Evolutionary conservation across 805 yeast species (phyloP), one percentile per base, ranked within the genome.

Genomic region (Debaryomyces prosopidis): DNA sequence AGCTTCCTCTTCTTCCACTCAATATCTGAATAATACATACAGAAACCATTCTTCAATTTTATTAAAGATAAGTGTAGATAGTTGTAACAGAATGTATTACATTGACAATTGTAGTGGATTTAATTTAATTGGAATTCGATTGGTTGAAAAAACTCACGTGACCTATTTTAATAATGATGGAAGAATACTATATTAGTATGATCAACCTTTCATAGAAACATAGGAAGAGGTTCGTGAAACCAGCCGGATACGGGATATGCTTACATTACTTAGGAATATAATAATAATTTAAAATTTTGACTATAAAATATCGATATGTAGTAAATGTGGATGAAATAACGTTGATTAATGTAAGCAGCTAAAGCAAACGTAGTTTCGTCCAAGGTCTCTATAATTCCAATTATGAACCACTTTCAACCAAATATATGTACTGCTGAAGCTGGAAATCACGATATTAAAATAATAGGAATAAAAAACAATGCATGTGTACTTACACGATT

Each of bases 41-140:
- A 38, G 42, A 16, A 38, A 43, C 46, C 46, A 43, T 43, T 31
- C 5, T 10, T 42, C 37, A 14, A 30, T 30, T n/a, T 30, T 30
- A 14, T 30, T 30, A 30, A 30, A 17, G 12, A 17, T 17, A 18
- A 23, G 10, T 23, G 26, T 34, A 17, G 19, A 5, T 16, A 17
- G 36, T 28, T 28, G 7, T 27, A 36, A 10, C 23, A 15, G 14
- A 27, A n/a, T 43, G 38, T 43, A 37, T 37, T 31, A 10, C 14
- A 11, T 30, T 6, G 7, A 12, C 19, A 35, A 11, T 18, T 10
- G 7, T 30, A 14, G 16, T 30, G 33, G 33, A 14, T 14, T 26
- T 30, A 30, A 19, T 18, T 36, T 23, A 18, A 18, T 18, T 20
- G 26, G 19, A 14, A 3, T 36, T 42, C 31, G 12, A 42, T 42